Base-by-base conservation (phyloP, 1,284 basidiomycete genomes). In the Trametes polyzona region DNA sequence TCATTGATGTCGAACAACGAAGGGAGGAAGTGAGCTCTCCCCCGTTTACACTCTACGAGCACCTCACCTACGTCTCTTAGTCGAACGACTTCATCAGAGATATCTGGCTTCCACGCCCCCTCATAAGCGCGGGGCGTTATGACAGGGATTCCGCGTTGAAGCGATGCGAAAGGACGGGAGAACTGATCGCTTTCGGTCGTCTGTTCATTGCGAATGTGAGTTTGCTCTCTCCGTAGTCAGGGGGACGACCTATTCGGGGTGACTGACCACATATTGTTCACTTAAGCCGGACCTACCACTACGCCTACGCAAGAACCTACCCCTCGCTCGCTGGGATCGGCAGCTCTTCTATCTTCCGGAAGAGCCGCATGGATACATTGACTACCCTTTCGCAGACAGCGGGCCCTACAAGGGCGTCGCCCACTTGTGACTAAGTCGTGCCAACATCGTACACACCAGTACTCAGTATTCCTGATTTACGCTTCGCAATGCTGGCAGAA, bases 281-380 rank as follows among this genome's bases (percentile, higher is more conserved):
- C 26, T 10, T 10, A 16, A 79, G 76, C 82, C 83, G 14, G 83
- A 84, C 62, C 71, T 84, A 0, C 76, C 77, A 0, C 61, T 70
- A 11, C 75, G 82, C 2, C 57, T 76, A 9, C 58, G 63, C 44
- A 58, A 73, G 40, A 57, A 72, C 39, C 48, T 72, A 3, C 66
- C 68, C 3, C 52, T 75, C 7, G 59, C 58, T 4, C 46, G 51
- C 7, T 62, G 57, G 33, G 59, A 71, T 40, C 55, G 54, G 27
- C 53, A 57, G 11, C 66, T 62, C 4, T 73, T 67, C 59, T 76
- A 74, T 57, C 39, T 54, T 1, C 49, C 35, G 0, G 67, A 65
- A 23, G 56, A 55, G 41, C 56, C 65, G n/a, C 57, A 59, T 16
- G 74, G 74, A 10, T 76, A 76, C 49, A 73, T 62, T 3, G 74